These are phyloP conservation scores for Escallonia herrerae DNA, from an alignment of 129 eudicot species.

Conservation along the genomic window DNA sequence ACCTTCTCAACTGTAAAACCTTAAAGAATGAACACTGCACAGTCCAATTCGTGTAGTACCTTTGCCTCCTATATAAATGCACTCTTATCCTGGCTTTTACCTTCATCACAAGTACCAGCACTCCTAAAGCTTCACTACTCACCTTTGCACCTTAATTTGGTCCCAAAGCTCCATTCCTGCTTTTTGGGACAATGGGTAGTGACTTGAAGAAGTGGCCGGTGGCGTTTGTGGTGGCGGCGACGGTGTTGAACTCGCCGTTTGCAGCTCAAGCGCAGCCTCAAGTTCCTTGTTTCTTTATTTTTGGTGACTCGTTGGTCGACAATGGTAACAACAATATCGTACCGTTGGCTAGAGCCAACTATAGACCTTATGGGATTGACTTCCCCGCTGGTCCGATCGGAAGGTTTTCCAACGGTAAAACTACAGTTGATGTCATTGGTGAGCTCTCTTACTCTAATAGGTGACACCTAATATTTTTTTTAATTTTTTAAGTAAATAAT, in stretches of 20 bases:
- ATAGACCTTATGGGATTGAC: constrained; percentile 17
- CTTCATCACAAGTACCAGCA: constrained; percentile 11
- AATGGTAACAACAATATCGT: constrained; percentile 10
- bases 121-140: not conserved
- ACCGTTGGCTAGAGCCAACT: constrained; percentile 13
- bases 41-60: not conserved
- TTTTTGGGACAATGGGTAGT: constrained; percentile 2
- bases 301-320: constrained; percentile 18
- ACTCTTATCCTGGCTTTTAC: not conserved
- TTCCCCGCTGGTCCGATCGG: constrained; percentile 14
- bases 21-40: not conserved
- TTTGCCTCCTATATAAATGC: constrained; percentile 6
- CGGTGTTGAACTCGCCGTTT: not conserved
- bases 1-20: constrained; percentile 13
- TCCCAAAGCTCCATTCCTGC: not conserved
- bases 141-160: constrained; percentile 7
- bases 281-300: constrained; percentile 19
- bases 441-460: not conserved
- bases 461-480: not conserved
- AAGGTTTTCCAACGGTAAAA: constrained; percentile 16
- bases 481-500: not conserved
- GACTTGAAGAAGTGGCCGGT: constrained; percentile 9
- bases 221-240: not conserved
- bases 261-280: constrained; percentile 9
- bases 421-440: constrained; percentile 12